Percentiles rank a stretch among this genome's conserved stretches.
These are phyloP conservation scores for Pyricularia sp. DNA, from an alignment of 2,329 filamentous ascomycete genomes.

Conservation along the genomic window DNA sequence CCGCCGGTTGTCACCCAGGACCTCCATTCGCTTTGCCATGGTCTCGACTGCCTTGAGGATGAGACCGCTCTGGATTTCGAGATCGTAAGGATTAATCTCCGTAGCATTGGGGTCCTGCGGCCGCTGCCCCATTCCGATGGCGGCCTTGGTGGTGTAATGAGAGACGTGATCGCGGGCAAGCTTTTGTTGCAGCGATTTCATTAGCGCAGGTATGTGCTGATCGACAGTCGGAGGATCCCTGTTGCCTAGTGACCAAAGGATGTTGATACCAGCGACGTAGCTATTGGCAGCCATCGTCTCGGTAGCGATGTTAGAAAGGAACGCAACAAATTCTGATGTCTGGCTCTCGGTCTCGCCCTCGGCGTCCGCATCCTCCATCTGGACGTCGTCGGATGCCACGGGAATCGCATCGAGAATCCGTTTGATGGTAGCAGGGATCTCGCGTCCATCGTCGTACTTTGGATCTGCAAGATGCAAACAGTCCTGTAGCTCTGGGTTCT, in stretches of 20 bases:
- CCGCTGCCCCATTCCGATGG: background rate
- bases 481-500: slow-evolving; percentile 88
- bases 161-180: slow-evolving; percentile 88
- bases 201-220: slow-evolving; percentile 74
- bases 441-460: slow-evolving; percentile 58
- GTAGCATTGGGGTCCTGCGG: slow-evolving; percentile 40
- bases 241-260: slow-evolving; percentile 83
- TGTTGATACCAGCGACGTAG: slow-evolving; percentile 82
- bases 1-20: slow-evolving; percentile 78
- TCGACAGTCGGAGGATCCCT: slow-evolving; percentile 83
- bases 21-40: slow-evolving; percentile 84
- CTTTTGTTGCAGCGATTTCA: slow-evolving; percentile 90
- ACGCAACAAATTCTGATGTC: slow-evolving; percentile 78
- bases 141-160: slow-evolving; percentile 46
- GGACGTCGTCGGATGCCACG: slow-evolving; percentile 45
- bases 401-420: slow-evolving; percentile 85
- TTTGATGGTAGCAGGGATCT: slow-evolving; percentile 66
- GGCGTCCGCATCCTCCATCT: slow-evolving; percentile 68
- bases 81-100: slow-evolving; percentile 64
- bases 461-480: slow-evolving; percentile 71
- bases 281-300: slow-evolving; percentile 76
- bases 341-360: slow-evolving; percentile 76
- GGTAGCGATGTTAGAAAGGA: slow-evolving; percentile 75
- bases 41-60: slow-evolving; percentile 95
- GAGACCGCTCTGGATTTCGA: slow-evolving; percentile 80